Evolutionary conservation across 2,329 filamentous ascomycete species (phyloP).

Genomic region (Aureobasidium sp.): DNA sequence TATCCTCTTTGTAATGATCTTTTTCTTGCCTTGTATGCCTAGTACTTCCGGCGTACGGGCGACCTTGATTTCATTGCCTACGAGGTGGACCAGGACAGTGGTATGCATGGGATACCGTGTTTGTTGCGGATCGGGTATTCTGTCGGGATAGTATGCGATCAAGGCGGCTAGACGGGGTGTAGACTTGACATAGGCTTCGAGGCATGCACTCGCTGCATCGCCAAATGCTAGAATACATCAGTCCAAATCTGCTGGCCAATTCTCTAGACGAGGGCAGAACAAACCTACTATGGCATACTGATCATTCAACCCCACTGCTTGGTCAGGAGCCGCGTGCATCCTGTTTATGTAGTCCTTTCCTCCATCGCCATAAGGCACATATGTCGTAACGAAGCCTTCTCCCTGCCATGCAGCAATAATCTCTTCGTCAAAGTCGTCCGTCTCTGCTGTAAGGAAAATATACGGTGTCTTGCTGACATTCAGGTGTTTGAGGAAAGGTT

Average conservation of each 20-base stretch:
- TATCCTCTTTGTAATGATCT: constrained; percentile 42
- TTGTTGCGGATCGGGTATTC: constrained; percentile 47
- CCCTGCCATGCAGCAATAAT: constrained; percentile 50
- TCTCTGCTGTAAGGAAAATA: constrained; percentile 46
- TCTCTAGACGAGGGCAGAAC: neutral
- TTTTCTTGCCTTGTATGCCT: constrained; percentile 46
- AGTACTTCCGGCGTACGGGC: constrained; percentile 44
- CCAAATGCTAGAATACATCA: constrained; percentile 48
- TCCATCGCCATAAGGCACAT: constrained; percentile 47
- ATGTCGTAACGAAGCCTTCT: constrained; percentile 55
- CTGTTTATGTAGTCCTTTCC: constrained; percentile 41
- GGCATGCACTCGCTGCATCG: constrained; percentile 52
- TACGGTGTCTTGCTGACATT: constrained; percentile 37
- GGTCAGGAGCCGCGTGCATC: constrained; percentile 46
- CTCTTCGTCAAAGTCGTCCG: constrained; percentile 50
- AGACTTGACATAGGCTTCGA: constrained; percentile 52
- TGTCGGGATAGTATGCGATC: constrained; percentile 57
- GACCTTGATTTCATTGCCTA: constrained; percentile 42
- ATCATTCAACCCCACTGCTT: constrained; percentile 51
- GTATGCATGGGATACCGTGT: constrained; percentile 38
- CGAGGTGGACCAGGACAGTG: constrained; percentile 52
- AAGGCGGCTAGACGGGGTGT: constrained; percentile 52
- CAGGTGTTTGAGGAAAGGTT: constrained; percentile 30
- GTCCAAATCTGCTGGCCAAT: neutral
- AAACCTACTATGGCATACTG: constrained; percentile 57